A percentile compares a stretch with the other conserved stretches of the same genome.
These are phyloP conservation scores for Effrenium voratum DNA, from an alignment of 73 alveolate genomes.

Conservation along the genomic window DNA sequence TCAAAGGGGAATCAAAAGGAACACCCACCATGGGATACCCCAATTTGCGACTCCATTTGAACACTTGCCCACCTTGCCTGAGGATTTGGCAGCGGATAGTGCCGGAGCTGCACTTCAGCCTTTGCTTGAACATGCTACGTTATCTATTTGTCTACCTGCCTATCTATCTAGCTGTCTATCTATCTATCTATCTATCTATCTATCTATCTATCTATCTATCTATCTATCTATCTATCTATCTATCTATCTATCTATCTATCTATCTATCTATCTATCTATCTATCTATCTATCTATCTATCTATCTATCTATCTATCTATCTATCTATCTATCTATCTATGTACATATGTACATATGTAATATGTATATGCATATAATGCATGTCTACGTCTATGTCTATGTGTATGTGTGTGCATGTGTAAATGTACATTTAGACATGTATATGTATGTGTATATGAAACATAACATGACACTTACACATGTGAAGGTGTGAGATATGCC, in stretches of 20 bases:
- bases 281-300: too few relatives aligned
- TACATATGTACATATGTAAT: neutral
- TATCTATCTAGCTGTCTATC: neutral
- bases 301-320: too few relatives aligned
- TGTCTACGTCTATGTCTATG: neutral
- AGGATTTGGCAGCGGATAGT: constrained; percentile 27
- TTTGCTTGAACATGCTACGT: neutral
- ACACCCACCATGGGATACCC: neutral
- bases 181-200: too few relatives aligned
- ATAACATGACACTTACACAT: too few relatives aligned
- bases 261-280: too few relatives aligned
- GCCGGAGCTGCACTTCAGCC: neutral
- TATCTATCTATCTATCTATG: neutral
- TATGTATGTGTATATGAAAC: neutral
- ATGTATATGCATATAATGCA: too few relatives aligned
- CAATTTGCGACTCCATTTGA: neutral
- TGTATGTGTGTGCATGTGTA: neutral
- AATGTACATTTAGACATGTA: neutral
- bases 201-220: too few relatives aligned
- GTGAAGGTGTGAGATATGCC: too few relatives aligned
- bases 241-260: too few relatives aligned
- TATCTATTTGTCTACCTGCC: neutral
- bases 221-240: too few relatives aligned
- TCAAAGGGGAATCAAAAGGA: too few relatives aligned
- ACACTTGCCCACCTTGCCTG: neutral